Evolutionary conservation across 768 basidiomycete species (phyloP), one percentile per base, ranked within the genome.

Genomic region (Amanita rubescens): DNA sequence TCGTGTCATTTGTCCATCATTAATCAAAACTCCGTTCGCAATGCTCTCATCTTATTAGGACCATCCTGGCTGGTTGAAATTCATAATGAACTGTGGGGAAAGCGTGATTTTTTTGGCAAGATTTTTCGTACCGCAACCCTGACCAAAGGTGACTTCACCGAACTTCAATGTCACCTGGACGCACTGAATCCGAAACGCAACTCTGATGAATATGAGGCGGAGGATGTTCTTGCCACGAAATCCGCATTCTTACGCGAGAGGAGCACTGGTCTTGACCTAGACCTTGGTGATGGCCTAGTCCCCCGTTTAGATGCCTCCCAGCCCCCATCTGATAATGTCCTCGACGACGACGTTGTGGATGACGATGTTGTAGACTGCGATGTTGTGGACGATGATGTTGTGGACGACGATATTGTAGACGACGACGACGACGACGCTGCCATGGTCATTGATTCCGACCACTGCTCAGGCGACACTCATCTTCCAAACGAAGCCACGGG

Each of bases 41-140:
- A 43, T 17, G 11, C 42, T 22, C 17, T 6, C 27, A 30, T 30
- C 27, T 8, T 30, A 30, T 30, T 30, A 30, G 27, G 27, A 30
- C 27, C 27, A 43, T 43, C 42, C n/a, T 57, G 55, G 55, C 53
- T 57, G 43, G 30, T 51, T 55, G 52, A 53, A 41, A 25, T 57
- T 17, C 55, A 57, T 51, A 3, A 37, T 42, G 46, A 54, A 35
- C 44, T 57, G 14, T 57, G 55, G 53, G 45, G 52, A 39, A 43
- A 8, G 27, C 27, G 27, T 30, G 53, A 54, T 14, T 41, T 49
- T 7, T 49, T 57, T 48, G 43, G 32, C 44, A 2, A 54, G 34
- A 56, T 53, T 45, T 52, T 56, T 51, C 53, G 53, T 43, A 55
- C 47, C 30, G 56, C 48, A 37, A 55, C 15, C 49, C 53, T 57